Evolutionary conservation across 2,329 filamentous ascomycete genomes (phyloP), one percentile per base, ranked within the genome.

Genomic region (Alternaria solani): DNA sequence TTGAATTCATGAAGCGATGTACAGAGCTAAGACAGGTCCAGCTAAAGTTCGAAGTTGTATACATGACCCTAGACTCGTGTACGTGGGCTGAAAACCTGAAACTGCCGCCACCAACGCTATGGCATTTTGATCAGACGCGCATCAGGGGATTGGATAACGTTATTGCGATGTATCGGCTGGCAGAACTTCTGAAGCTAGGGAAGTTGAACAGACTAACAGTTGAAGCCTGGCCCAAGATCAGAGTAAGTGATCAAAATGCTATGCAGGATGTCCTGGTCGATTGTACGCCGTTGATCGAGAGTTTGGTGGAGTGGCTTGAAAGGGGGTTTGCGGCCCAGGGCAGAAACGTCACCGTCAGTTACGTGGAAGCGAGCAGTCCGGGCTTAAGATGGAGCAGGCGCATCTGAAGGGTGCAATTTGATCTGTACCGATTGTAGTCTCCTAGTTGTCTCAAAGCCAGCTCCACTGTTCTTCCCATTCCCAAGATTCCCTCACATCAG

Each of bases 151-250:
- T 59, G 1, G 51, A 49, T 3, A 26, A 47, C 7, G 16, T 49
- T 0, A 16, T 61, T 9, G 23, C 30, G 5, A 12, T 41, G 14
- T 63, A 54, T 41, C n/a, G 44, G 23, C 20, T 59, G 4, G 23
- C 23, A 12, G 47, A 28, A 4, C 5, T 63, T 6, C 25, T 57
- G 7, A 36, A 60, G 6, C 16, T 53, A 30, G 14, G 18, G 6
- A 41, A 34, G 46, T n/a, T 57, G 42, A 25, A 25, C 6, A 44
- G 14, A 16, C n/a, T 63, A 28, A 53, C 26, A 23, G 46, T 60
- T 30, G 53, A 60, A 18, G 36, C 54, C 7, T 63, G 60, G 52
- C 52, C 60, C 16, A 51, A 39, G 43, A 30, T 49, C 23, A 38
- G 44, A 23, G 36, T 49, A 14, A 46, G 48, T 42, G 18, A 36